Evolutionary conservation across 2,329 filamentous ascomycete genomes (phyloP).

Genomic region (Capronia americana): DNA sequence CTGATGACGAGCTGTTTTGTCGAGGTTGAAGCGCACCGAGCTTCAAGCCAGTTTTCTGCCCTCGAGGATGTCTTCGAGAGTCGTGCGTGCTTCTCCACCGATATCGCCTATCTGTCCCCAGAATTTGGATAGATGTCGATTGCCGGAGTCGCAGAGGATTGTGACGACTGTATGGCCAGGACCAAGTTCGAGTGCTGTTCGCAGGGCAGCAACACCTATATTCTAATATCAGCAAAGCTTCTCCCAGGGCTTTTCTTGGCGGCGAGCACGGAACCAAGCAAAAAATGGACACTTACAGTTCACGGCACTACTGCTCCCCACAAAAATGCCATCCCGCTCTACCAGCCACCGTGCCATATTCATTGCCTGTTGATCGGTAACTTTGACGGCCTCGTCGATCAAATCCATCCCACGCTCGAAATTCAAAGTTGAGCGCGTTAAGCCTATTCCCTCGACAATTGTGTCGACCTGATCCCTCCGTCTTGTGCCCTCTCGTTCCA

Average conservation of each 20-base stretch:
- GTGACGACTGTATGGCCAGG: constrained; percentile 58
- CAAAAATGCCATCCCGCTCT: constrained; percentile 92
- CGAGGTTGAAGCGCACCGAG: constrained; percentile 7
- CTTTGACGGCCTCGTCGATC: constrained; percentile 86
- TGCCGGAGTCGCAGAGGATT: constrained; percentile 58
- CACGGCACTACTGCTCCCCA: constrained; percentile 93
- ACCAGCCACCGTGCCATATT: constrained; percentile 96
- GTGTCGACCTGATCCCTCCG: constrained; percentile 91
- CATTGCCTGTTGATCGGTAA: constrained; percentile 87
- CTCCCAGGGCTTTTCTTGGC: background rate
- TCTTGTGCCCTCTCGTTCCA: constrained; percentile 88
- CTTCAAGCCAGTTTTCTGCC: constrained; percentile 45
- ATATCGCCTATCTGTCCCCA: constrained; percentile 57
- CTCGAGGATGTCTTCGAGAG: constrained; percentile 54
- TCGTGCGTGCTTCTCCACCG: constrained; percentile 53
- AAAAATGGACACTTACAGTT: constrained; percentile 70
- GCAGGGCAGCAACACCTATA: constrained; percentile 56
- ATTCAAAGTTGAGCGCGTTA: constrained; percentile 93
- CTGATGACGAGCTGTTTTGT: constrained; percentile 30
- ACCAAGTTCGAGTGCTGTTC: constrained; percentile 54
- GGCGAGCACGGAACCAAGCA: background rate
- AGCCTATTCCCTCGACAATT: constrained; percentile 93
- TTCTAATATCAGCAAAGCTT: constrained; percentile 19
- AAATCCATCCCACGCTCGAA: constrained; percentile 86
- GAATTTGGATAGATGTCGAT: constrained; percentile 59